Conservation (phyloP, 169 alveolate genomes). For the Plasmodium adleri region DNA sequence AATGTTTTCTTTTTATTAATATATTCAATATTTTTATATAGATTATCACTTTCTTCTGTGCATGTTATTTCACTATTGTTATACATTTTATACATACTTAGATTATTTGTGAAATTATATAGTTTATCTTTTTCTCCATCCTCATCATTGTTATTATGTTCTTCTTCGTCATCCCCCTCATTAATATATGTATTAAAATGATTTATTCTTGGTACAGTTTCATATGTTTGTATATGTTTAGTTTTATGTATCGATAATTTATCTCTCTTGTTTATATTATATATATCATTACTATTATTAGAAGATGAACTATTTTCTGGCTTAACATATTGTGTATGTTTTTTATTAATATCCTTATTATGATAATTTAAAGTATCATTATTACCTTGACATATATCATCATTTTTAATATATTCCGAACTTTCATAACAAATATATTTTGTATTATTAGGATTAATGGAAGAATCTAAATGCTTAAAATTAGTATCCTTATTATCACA, state of each 20-base stretch:
- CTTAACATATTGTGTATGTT: neutral
- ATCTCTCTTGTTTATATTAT: neutral
- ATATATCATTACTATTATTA: neutral
- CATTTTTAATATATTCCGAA: neutral
- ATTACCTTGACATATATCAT: neutral
- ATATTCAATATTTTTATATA: constrained; percentile 15
- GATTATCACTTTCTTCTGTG: constrained; percentile 8
- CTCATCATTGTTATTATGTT: neutral
- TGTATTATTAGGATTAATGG: neutral
- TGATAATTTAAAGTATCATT: neutral
- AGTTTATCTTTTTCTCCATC: neutral
- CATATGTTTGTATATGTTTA: neutral
- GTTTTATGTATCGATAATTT: neutral
- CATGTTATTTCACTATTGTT: constrained; percentile 9
- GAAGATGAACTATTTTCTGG: neutral
- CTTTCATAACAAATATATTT: neutral
- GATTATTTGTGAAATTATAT: constrained; percentile 5
- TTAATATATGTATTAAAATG: constrained; percentile 8
- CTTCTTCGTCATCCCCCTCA: constrained; percentile 16
- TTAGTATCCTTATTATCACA: neutral
- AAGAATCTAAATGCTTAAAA: too few species aligned
- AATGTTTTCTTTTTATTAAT: constrained; percentile 23
- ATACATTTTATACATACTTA: constrained; percentile 20
- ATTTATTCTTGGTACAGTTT: constrained; percentile 5
- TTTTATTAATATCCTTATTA: neutral